phyloP scores from a whole-genome alignment of 495 filamentous ascomycete genomes.

The Amphirosellinia nigrospora region DNA sequence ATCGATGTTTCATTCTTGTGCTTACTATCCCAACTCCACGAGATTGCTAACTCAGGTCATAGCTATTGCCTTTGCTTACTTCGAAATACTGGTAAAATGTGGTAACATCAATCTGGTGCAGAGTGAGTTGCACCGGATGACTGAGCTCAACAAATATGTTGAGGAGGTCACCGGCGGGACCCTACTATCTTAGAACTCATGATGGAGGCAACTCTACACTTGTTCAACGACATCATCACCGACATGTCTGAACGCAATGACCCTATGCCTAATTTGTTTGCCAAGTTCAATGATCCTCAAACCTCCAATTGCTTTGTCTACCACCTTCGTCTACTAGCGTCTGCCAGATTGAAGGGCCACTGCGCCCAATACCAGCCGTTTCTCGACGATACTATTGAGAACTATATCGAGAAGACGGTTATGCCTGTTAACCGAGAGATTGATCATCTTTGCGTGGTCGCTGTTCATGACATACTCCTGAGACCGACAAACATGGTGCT shows the following conservation, averaged over 20 bases:
- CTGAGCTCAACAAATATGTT: conserved; percentile 71
- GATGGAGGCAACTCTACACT: conserved; percentile 70
- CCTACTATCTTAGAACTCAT: conserved; percentile 81
- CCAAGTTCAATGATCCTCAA: conserved; percentile 76
- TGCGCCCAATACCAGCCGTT: conserved; percentile 72
- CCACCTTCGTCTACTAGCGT: conserved; percentile 75
- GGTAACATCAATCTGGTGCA: conserved; percentile 68
- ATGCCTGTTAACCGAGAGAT: conserved; percentile 83
- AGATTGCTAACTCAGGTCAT: conserved; percentile 8
- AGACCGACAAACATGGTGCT: conserved; percentile 79
- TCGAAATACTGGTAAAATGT: conserved; percentile 76
- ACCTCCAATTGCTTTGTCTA: conserved; percentile 74
- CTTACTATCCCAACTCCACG: not conserved
- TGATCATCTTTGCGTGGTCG: conserved; percentile 81
- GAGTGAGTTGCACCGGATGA: conserved; percentile 73
- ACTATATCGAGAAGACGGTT: conserved; percentile 73
- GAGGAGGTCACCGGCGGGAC: conserved; percentile 68
- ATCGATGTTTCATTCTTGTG: not conserved
- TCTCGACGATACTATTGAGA: conserved; percentile 64
- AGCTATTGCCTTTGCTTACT: conserved; percentile 94
- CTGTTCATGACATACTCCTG: conserved; percentile 79
- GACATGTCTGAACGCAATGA: conserved; percentile 60
- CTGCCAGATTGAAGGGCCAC: conserved; percentile 83
- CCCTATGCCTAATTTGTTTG: conserved; percentile 64
- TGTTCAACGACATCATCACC: conserved; percentile 66